Conservation (phyloP, 2,329 filamentous ascomycete species). For the Parafenestella ontariensis region DNA sequence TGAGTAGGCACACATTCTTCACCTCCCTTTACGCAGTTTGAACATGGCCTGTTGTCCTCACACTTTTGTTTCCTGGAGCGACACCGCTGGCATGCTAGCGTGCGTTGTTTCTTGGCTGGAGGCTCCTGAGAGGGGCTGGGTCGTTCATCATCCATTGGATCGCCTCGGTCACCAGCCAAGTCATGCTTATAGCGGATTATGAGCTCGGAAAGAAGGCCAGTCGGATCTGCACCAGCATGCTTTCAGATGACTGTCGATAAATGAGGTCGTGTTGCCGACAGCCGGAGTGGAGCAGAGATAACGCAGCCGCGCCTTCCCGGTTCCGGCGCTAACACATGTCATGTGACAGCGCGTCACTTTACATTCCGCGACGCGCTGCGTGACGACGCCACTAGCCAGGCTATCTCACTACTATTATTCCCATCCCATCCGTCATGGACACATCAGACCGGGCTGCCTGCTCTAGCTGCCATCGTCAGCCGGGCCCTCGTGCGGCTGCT, state of each 20-base stretch:
- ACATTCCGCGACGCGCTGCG: neutral
- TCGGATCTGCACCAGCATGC: neutral
- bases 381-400: too few relatives aligned
- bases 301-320: neutral
- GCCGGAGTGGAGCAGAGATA: neutral
- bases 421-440: too few relatives aligned
- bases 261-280: neutral
- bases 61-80: conserved; percentile 33
- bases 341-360: neutral
- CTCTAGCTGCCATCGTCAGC: too few relatives aligned
- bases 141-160: conserved; percentile 13
- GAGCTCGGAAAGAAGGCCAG: neutral
- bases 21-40: conserved; percentile 80
- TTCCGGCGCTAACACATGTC: neutral
- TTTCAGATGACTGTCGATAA: neutral
- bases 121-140: conserved; percentile 9
- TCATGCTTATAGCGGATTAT: neutral
- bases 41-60: conserved; percentile 27
- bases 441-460: too few relatives aligned
- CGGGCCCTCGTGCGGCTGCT: too few relatives aligned
- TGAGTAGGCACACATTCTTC: conserved; percentile 63
- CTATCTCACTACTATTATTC: too few relatives aligned
- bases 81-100: conserved; percentile 64
- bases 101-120: conserved; percentile 20
- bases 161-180: neutral